These are phyloP conservation scores for Flaveria bidentis DNA, from an alignment of 129 eudicot species.

Conservation along the genomic window DNA sequence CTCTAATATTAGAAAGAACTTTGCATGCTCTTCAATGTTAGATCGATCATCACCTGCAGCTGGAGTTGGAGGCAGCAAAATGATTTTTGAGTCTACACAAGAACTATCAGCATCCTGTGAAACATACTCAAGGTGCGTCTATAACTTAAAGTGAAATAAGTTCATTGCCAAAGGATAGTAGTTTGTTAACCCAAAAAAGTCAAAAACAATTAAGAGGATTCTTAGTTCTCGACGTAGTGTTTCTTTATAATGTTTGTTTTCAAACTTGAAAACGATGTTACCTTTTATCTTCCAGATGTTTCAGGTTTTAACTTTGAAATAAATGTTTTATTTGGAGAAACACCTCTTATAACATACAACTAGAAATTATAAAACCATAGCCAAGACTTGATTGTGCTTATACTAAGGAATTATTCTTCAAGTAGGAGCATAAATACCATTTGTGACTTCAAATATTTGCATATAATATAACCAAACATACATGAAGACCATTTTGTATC, in stretches of 20 bases:
- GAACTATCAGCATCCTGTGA: slow-evolving; percentile 55
- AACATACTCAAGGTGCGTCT: slow-evolving; percentile 56
- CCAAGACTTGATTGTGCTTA: slow-evolving; percentile 1
- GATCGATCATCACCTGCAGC: slow-evolving; percentile 32
- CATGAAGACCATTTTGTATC: too few species aligned
- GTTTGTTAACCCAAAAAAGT: background rate
- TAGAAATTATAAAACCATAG: background rate
- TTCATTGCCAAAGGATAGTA: background rate
- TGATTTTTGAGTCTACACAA: slow-evolving; percentile 55
- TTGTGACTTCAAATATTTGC: background rate
- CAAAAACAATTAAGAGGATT: background rate
- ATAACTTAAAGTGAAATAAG: background rate
- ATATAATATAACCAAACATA: background rate
- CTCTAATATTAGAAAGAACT: slow-evolving; percentile 33
- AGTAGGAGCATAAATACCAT: background rate
- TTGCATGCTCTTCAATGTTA: slow-evolving; percentile 38
- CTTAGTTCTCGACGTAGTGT: background rate
- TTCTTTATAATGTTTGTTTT: background rate
- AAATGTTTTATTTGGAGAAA: background rate
- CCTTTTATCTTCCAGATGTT: background rate
- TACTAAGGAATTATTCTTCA: background rate
- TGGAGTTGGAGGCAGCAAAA: slow-evolving; percentile 28
- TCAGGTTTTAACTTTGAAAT: background rate
- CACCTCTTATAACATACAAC: background rate
- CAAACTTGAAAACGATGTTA: background rate